These are phyloP conservation scores for Pisolithus sp. DNA, from an alignment of 768 basidiomycete species.

Conservation along the genomic window DNA sequence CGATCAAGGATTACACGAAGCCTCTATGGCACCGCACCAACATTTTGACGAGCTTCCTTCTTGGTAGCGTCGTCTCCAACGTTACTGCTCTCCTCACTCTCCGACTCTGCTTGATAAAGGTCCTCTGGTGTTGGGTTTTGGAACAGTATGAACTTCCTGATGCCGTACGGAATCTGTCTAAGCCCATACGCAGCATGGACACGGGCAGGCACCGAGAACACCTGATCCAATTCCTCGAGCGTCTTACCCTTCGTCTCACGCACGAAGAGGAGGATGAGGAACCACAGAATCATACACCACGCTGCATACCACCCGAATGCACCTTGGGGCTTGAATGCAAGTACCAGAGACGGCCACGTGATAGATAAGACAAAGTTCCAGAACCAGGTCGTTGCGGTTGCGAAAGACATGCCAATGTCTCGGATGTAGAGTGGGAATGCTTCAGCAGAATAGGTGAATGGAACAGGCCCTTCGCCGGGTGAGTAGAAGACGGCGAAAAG, in stretches of 20 bases:
- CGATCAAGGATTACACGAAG: too few relatives aligned
- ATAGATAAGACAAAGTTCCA: conserved; percentile 59
- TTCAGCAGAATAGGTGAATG: conserved; percentile 87
- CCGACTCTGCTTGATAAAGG: conserved; percentile 40
- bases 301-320: conserved; percentile 39
- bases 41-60: too few relatives aligned
- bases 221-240: conserved; percentile 48
- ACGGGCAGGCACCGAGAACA: conserved; percentile 49
- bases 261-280: conserved; percentile 56
- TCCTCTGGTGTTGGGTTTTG: conserved; percentile 20
- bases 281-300: conserved; percentile 49
- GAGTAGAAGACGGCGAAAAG: conserved; percentile 66
- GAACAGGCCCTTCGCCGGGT: conserved; percentile 85
- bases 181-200: conserved; percentile 56
- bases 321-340: conserved; percentile 51
- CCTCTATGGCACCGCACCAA: too few relatives aligned
- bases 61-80: background rate
- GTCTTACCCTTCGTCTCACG: conserved; percentile 67
- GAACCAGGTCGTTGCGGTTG: conserved; percentile 57
- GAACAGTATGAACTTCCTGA: conserved; percentile 43
- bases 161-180: conserved; percentile 44
- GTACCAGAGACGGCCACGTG: conserved; percentile 63
- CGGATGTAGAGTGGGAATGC: conserved; percentile 72
- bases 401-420: conserved; percentile 26
- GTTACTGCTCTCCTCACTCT: conserved; percentile 15